Evolutionary conservation across 768 basidiomycete species (phyloP), one percentile per base, ranked within the genome.

Genomic region (Termitomyces sp.): DNA sequence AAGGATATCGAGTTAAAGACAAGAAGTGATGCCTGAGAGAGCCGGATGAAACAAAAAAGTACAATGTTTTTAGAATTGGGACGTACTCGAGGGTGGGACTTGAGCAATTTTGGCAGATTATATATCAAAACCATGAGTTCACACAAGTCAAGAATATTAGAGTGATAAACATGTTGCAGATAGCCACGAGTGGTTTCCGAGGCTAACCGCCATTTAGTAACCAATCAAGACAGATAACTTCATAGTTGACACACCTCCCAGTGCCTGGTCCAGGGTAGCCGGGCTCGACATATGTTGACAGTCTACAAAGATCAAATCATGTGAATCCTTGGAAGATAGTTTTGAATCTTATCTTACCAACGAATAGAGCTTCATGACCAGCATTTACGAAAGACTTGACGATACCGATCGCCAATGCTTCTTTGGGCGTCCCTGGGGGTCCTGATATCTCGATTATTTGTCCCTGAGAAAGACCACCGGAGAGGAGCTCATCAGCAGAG

Each of bases 371-470:
- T n/a, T 78, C 77, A 46, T 82, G 75, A 0, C 73, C 73, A 4
- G 72, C 68, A 57, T 80, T 71, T 3, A 80, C 69, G 54, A 86
- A 83, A 3, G 70, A 75, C 34, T 70, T 66, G 14, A 78, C 76
- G 44, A 89, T 76, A 50, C 78, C 75, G 14, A 79, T 68, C 9
- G 81, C 80, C 8, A 90, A 60, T 12, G 63, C 65, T 57, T 86
- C 86, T 61, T 89, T 91, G 10, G 82, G 79, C 38, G 81, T 79
- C 47, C 90, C 90, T 0, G 90, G 89, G 44, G 88, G 86, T 0
- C 90, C 89, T 31, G 87, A 87, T 62, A 92, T 73, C 71, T 92
- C 90, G 19, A 91, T 74, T 59, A 89, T 75, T 60, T 80, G 76
- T 8, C 87, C 86, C 56, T 75, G 77, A 53, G 73, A 70, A 44